These are phyloP conservation scores for Chaetomium fimeti DNA, from an alignment of 495 filamentous ascomycete genomes.

Conservation along the genomic window DNA sequence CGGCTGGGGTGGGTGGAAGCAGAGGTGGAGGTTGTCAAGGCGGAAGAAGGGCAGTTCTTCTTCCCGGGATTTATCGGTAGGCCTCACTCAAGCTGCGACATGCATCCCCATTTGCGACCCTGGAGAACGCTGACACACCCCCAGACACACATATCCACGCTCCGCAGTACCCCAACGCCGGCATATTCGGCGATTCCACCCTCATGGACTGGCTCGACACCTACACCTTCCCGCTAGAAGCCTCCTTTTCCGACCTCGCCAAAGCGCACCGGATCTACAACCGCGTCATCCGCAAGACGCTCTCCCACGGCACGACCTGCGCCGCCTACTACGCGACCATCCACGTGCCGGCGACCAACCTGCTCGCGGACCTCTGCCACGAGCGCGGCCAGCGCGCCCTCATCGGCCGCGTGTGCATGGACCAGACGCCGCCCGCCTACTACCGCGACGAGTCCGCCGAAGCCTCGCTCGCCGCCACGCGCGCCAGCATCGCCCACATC, in stretches of 20 bases:
- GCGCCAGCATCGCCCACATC: constrained; percentile 65
- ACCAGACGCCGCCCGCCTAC: constrained; percentile 66
- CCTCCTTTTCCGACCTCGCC: constrained; percentile 56
- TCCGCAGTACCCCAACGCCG: constrained; percentile 86
- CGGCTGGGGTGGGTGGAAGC: constrained; percentile 46
- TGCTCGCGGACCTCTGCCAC: constrained; percentile 78
- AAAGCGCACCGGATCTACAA: constrained; percentile 64
- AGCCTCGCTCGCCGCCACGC: constrained; percentile 56
- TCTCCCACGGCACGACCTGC: constrained; percentile 85
- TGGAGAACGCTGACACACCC: not conserved
- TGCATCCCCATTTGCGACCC: not conserved
- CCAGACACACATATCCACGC: constrained; percentile 93
- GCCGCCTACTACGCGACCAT: constrained; percentile 91
- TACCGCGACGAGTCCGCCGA: constrained; percentile 69
- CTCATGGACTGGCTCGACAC: constrained; percentile 87
- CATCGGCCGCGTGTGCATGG: constrained; percentile 91
- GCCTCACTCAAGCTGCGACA: constrained; percentile 14
- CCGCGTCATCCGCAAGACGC: constrained; percentile 70
- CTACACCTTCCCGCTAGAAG: constrained; percentile 95
- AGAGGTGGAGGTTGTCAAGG: constrained; percentile 34
- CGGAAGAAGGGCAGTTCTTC: constrained; percentile 64
- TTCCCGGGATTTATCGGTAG: constrained; percentile 91
- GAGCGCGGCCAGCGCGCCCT: constrained; percentile 80
- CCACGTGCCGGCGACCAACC: constrained; percentile 77
- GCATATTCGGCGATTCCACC: constrained; percentile 86